Conservation (phyloP, 345 rosid species). For the Gossypium thurberi region DNA sequence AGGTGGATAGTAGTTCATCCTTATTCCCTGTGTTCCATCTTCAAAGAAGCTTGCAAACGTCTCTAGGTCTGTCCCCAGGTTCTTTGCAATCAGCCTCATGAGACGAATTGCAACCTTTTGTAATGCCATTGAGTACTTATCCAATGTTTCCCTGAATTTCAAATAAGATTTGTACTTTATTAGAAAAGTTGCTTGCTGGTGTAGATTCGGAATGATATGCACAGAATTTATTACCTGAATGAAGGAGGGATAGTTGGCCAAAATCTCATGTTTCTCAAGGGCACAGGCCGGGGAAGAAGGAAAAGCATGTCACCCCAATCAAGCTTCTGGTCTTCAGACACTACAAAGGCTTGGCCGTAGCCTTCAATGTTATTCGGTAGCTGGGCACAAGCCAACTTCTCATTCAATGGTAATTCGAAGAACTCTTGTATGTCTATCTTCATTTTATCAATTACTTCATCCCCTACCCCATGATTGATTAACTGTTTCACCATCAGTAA, state of each 20-base stretch:
- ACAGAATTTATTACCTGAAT: slow-evolving; percentile 25
- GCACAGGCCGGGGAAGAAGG: slow-evolving; percentile 25
- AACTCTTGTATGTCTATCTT: slow-evolving; percentile 31
- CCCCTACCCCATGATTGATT: slow-evolving; percentile 32
- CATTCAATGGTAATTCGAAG: slow-evolving; percentile 36
- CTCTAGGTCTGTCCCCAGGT: slow-evolving; percentile 27
- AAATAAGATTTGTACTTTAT: neutral
- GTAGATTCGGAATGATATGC: neutral
- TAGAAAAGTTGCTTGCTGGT: neutral
- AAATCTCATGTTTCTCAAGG: slow-evolving; percentile 22
- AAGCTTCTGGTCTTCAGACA: slow-evolving; percentile 42
- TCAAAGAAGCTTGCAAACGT: slow-evolving; percentile 20
- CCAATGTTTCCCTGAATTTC: slow-evolving; percentile 23
- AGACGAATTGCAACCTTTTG: slow-evolving; percentile 14
- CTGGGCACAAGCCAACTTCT: slow-evolving; percentile 33
- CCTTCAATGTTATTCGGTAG: slow-evolving; percentile 34
- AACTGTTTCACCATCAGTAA: slow-evolving; percentile 21
- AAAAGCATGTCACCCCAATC: slow-evolving; percentile 55
- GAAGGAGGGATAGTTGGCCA: slow-evolving; percentile 35
- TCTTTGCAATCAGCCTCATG: slow-evolving; percentile 25
- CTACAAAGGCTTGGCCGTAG: slow-evolving; percentile 48
- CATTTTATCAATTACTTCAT: slow-evolving; percentile 30
- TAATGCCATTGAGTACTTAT: slow-evolving; percentile 26
- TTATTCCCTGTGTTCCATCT: slow-evolving; percentile 31
- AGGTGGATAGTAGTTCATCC: slow-evolving; percentile 42